Conservation (phyloP, 768 basidiomycete species). For the Rhizopogon salebrosus region DNA sequence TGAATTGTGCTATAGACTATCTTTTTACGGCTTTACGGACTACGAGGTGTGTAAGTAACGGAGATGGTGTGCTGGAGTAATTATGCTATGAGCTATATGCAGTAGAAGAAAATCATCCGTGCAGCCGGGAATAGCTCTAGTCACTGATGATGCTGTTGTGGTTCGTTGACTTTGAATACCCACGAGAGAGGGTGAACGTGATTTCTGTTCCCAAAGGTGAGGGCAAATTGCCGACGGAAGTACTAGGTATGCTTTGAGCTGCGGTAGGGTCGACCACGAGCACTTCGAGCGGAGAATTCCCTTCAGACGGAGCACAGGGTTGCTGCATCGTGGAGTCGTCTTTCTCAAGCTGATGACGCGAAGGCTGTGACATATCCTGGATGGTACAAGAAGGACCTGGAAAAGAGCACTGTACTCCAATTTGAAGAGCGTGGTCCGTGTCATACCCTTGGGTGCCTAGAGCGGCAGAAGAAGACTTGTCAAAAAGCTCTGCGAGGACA, state of each 20-base stretch:
- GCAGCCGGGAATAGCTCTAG: background rate
- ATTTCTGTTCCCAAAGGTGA: background rate
- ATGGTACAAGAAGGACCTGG: background rate
- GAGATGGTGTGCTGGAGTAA: background rate
- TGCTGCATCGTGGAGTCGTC: background rate
- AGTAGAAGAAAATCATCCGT: constrained; percentile 2
- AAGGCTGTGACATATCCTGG: background rate
- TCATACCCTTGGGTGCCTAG: background rate
- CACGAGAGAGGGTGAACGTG: background rate
- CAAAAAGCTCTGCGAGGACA: background rate
- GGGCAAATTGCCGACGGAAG: background rate
- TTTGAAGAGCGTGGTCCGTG: background rate
- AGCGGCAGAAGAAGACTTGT: background rate
- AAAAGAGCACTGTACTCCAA: background rate
- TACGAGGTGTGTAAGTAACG: constrained; percentile 26
- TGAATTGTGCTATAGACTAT: constrained; percentile 21
- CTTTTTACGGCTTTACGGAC: constrained; percentile 19
- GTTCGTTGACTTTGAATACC: too few species aligned
- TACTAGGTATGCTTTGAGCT: background rate
- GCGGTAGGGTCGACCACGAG: background rate
- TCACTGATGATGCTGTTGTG: background rate
- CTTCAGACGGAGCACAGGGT: background rate
- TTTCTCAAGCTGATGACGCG: background rate
- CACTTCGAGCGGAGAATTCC: background rate
- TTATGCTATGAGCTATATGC: constrained; percentile 11